Conservation (phyloP, 2,329 filamentous ascomycete genomes). For the Ophiostoma sp. region DNA sequence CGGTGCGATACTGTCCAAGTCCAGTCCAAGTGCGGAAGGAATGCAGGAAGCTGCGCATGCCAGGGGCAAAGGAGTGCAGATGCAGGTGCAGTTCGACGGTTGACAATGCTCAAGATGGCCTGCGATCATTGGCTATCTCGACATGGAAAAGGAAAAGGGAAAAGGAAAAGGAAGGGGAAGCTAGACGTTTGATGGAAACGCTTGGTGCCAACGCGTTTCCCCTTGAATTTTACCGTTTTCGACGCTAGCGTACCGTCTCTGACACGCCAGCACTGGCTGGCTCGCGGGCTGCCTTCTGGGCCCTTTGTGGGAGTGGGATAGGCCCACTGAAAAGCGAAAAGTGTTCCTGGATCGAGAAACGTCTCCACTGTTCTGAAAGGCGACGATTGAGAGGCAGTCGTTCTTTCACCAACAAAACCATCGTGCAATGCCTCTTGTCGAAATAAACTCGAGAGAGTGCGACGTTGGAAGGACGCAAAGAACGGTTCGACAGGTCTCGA, state of each 20-base stretch:
- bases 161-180: neutral
- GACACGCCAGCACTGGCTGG: neutral
- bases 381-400: neutral
- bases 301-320: neutral
- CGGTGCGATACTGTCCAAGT: neutral
- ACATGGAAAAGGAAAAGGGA: neutral
- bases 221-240: slow-evolving; percentile 18
- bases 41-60: slow-evolving; percentile 16
- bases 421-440: neutral
- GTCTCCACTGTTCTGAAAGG: neutral
- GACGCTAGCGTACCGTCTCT: slow-evolving; percentile 2
- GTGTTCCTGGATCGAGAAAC: neutral
- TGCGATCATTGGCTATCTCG: neutral
- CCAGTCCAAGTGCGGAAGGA: neutral
- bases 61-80: slow-evolving; percentile 11
- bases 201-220: slow-evolving; percentile 23
- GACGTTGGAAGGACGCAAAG: too few relatives aligned
- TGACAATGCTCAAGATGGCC: neutral
- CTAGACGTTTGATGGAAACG: neutral
- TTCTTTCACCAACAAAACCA: neutral
- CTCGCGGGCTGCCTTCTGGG: neutral
- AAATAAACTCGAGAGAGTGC: neutral
- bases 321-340: neutral
- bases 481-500: too few relatives aligned
- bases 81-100: neutral